Conservation (phyloP, 345 rosid genomes). For the Salix caprea region DNA sequence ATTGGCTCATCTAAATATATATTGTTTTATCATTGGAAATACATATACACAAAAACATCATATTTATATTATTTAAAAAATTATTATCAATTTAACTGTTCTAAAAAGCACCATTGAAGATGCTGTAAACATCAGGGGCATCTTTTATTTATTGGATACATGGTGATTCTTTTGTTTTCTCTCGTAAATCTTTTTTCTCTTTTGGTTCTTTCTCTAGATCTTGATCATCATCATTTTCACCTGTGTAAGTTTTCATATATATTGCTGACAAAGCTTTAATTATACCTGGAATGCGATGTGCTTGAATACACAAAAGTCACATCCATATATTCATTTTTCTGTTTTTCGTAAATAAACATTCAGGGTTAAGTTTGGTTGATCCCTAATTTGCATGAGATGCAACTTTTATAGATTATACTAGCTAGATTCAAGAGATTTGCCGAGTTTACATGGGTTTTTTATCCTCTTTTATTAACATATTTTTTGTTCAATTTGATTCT, state of each 20-base stretch:
- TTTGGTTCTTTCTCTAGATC: conserved; percentile 3
- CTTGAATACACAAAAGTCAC: not conserved
- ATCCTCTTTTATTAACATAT: too few relatives aligned
- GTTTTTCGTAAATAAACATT: not conserved
- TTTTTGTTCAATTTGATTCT: too few relatives aligned
- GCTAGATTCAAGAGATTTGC: too few relatives aligned
- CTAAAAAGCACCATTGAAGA: too few relatives aligned
- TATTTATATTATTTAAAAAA: too few relatives aligned
- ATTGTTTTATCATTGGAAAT: too few relatives aligned
- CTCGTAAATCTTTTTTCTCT: not conserved
- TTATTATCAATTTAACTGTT: too few relatives aligned
- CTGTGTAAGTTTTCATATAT: conserved; percentile 9
- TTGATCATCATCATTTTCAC: not conserved
- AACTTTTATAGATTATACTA: too few relatives aligned
- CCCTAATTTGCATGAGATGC: too few relatives aligned
- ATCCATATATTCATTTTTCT: not conserved
- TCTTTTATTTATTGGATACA: conserved; percentile 14
- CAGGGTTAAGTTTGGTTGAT: not conserved
- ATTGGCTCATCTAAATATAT: too few relatives aligned
- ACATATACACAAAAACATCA: too few relatives aligned
- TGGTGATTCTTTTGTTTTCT: not conserved
- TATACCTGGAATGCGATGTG: not conserved
- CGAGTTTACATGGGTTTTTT: too few relatives aligned
- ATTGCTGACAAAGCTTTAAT: conserved; percentile 3
- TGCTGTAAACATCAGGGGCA: conserved; percentile 2